phyloP scores from a whole-genome alignment of 345 rosid genomes.

The Salix suchowensis region DNA sequence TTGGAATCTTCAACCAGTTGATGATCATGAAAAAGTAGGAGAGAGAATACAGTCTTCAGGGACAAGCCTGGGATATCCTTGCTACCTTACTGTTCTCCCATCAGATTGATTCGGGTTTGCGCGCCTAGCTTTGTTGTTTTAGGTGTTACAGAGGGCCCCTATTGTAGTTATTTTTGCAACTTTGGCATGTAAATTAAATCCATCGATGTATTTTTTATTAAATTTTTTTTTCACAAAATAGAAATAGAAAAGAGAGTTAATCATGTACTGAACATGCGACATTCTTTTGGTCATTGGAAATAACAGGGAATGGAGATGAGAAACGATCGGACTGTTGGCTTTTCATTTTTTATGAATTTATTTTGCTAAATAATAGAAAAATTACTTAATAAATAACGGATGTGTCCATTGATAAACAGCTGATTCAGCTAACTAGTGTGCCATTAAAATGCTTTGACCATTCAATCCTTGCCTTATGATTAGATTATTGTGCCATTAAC shows the following conservation, averaged over 20 bases:
- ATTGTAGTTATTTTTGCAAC: constrained; percentile 22
- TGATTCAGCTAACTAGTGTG: no score
- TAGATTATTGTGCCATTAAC: no score
- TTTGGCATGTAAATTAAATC: constrained; percentile 23
- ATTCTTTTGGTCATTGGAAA: constrained; percentile 14
- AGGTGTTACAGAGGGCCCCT: background rate
- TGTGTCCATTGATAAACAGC: no score
- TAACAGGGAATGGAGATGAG: constrained; percentile 1
- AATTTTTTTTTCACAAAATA: constrained; percentile 5
- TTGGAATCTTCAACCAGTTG: constrained; percentile 46
- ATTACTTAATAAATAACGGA: no score
- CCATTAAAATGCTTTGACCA: no score
- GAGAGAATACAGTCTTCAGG: constrained; percentile 43
- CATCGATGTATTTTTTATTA: constrained; percentile 11
- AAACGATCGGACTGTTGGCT: background rate
- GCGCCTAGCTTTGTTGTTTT: constrained; percentile 1
- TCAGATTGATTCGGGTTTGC: constrained; percentile 28
- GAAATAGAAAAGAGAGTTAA: constrained; percentile 16
- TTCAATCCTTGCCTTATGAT: no score
- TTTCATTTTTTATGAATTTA: no score
- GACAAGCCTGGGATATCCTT: constrained; percentile 67
- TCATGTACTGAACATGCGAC: constrained; percentile 6
- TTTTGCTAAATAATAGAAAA: background rate
- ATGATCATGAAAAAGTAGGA: constrained; percentile 25
- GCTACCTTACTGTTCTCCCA: constrained; percentile 58